Conservation (phyloP, 2,329 filamentous ascomycete species). For the Fusarium coicis region DNA sequence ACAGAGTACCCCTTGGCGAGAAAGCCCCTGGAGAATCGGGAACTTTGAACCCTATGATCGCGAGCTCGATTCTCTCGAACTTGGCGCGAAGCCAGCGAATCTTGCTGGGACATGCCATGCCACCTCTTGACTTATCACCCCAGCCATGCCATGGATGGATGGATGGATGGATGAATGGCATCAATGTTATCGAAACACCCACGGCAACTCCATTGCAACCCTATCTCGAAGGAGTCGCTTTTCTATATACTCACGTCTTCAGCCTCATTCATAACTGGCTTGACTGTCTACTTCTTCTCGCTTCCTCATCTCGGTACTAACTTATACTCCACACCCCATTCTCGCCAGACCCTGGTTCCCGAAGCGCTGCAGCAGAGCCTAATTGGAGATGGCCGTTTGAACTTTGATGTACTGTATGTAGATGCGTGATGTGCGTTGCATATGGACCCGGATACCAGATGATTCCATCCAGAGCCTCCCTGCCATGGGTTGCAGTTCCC, state of each 20-base stretch:
- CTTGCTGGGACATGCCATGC: neutral
- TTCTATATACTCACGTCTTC: constrained; percentile 14
- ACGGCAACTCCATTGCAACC: constrained; percentile 11
- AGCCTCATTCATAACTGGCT: constrained; percentile 34
- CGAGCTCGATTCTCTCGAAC: neutral
- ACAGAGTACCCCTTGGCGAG: neutral
- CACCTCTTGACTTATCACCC: neutral
- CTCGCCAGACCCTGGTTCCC: neutral
- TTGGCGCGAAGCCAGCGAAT: constrained; percentile 1
- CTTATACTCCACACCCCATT: constrained; percentile 22
- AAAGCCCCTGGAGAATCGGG: neutral
- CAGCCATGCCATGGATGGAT: neutral
- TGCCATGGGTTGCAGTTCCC: neutral
- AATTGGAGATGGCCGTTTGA: constrained; percentile 34
- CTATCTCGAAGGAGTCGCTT: constrained; percentile 8
- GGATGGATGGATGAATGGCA: neutral
- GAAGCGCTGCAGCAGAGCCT: constrained; percentile 32
- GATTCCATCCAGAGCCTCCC: constrained; percentile 23
- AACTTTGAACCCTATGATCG: neutral
- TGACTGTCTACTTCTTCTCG: constrained; percentile 6
- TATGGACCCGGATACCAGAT: constrained; percentile 18
- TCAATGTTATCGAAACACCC: constrained; percentile 19
- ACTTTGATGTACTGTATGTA: neutral
- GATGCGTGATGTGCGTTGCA: constrained; percentile 28
- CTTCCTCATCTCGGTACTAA: constrained; percentile 3